phyloP scores from a whole-genome alignment of 2,329 filamentous ascomycete genomes.

The Phaeosphaeriaceae sp. region DNA sequence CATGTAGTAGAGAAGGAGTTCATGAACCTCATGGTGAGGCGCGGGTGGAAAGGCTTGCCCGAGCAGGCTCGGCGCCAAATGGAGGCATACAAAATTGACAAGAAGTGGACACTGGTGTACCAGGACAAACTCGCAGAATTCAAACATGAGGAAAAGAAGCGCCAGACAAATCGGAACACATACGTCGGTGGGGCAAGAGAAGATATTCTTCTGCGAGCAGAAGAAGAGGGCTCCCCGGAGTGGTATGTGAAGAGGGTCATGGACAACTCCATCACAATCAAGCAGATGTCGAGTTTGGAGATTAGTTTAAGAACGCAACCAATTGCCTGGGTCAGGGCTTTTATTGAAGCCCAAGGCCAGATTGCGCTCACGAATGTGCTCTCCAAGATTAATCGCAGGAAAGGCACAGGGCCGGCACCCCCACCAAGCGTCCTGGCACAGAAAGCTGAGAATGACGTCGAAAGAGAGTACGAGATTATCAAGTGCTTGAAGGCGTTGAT shows the following conservation, averaged over 20 bases:
- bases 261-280: slow-evolving; percentile 91
- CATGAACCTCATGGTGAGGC: slow-evolving; percentile 91
- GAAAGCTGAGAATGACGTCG: slow-evolving; percentile 75
- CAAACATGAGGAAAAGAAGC: slow-evolving; percentile 91
- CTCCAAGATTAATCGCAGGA: slow-evolving; percentile 89
- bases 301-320: slow-evolving; percentile 96
- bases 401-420: slow-evolving; percentile 73
- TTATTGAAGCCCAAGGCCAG: slow-evolving; percentile 96
- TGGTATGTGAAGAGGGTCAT: slow-evolving; percentile 98
- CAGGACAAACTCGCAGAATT: slow-evolving; percentile 92
- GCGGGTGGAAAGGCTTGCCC: slow-evolving; percentile 95
- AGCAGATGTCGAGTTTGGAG: slow-evolving; percentile 89
- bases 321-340: slow-evolving; percentile 94
- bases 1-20: slow-evolving; percentile 90
- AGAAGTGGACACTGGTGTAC: slow-evolving; percentile 97
- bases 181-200: slow-evolving; percentile 61
- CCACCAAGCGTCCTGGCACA: slow-evolving; percentile 59
- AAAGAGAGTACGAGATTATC: slow-evolving; percentile 94
- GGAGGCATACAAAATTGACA: slow-evolving; percentile 89
- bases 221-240: slow-evolving; percentile 94
- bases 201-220: slow-evolving; percentile 74
- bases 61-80: slow-evolving; percentile 95
- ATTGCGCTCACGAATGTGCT: slow-evolving; percentile 94
- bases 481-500: slow-evolving; percentile 97
- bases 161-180: slow-evolving; percentile 73